Base-by-base conservation (phyloP, 2,329 filamentous ascomycete species). In the Xenoacremonium recifei region DNA sequence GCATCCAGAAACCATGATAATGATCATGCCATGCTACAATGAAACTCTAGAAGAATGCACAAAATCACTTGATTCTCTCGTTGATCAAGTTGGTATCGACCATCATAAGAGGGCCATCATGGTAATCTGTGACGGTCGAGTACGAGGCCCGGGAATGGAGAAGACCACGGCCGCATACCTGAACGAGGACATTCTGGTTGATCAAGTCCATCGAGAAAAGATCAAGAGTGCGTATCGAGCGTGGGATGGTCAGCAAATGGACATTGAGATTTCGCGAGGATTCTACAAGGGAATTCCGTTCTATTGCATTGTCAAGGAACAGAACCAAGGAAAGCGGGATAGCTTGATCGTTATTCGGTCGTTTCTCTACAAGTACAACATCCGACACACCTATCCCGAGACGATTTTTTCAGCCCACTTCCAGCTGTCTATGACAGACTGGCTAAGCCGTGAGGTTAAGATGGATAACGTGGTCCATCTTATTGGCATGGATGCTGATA, bases 271-370 rank as follows among this genome's bases (percentile, higher is more conserved):
- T 27, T 55, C 63, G 10, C 60, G 51, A 33, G 69, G 69, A 2
- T 54, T 53, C 18, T 71, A 69, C 48, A 64, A 62, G 42, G 67
- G 66, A 13, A 45, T 71, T 1, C 67, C 67, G 0, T 71, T 62
- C 49, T 58, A 67, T 42, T 67, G 66, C 49, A 65, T 71, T 39
- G 59, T 69, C 53, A 71, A 71, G 54, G 61, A 66, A 39, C 61
- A 66, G 49, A 71, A 70, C 45, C 65, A 68, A 40, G 67, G 68
- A 33, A 72, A 71, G 53, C 59, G 67, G 3, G 69, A 72, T 47
- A 66, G 67, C 25, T 52, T 72, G 30, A 68, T 68, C 32, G 57
- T 70, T 9, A 54, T 62, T 23, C 65, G 68, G 4, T 70, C 68
- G 0, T 68, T 71, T 39, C 48, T 70, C 9, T 63, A 68, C 51